Base-by-base conservation (phyloP, 2,329 filamentous ascomycete species). In the Talaromyces verruculosus region DNA sequence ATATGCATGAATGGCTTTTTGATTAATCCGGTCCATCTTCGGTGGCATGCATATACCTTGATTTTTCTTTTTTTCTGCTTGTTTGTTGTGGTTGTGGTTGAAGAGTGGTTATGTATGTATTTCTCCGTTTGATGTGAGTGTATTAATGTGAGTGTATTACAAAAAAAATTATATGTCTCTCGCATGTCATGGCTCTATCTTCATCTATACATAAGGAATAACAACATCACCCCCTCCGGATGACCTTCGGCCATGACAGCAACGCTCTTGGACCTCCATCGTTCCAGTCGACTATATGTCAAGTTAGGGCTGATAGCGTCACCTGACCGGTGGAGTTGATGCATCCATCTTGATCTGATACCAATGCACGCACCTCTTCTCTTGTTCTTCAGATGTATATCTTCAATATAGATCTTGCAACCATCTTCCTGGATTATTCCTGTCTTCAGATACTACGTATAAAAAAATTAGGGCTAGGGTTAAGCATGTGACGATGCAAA, bases 1-100 rank as follows among this genome's bases (percentile, higher is more conserved):
- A 45, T 61, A 61, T 61, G 58, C 58, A 61, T 61, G 58, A 45
- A 57, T 57, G 53, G 53, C 17, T 55, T 57, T 57, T 39, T 39
- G 53, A 55, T 13, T 57, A 19, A 37, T 22, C 5, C 53, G 53
- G 33, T 37, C 53, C 53, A 39, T 37, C 53, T 57, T 57, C 11
- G 19, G 33, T 57, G 33, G 53, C 53, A 57, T 57, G 53, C 53
- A 57, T 57, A 57, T 39, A 37, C 33, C 53, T 57, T 57, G 30
- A 37, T 37, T 25, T 55, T 22, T 57, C 11, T 2, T 5, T 30
- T 51, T 51, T 1, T 51, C n/a, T 30, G 47, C 47, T 49, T 55
- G 49, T 33, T 11, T 55, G 15, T 19, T 37, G 28, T 13, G 33
- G 5, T 39, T 37, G 53, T 37, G 35, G 5, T 39, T 37, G 53